Evolutionary conservation across 1,139 yeast species (phyloP), one percentile per base, ranked within the genome.

Genomic region (Meyerozyma carpophila): DNA sequence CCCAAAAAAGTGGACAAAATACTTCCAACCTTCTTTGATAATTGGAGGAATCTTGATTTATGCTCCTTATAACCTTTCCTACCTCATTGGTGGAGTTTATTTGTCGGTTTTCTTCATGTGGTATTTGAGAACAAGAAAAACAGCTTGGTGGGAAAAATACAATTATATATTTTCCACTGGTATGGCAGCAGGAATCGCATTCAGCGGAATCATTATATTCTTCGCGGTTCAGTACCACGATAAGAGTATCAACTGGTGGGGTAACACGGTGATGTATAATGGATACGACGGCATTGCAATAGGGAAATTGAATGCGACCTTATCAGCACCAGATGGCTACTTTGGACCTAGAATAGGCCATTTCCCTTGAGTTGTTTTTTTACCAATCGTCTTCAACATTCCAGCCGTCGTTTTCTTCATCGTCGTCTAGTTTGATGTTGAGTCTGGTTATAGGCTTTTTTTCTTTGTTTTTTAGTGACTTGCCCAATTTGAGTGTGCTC

Each of bases 71-170:
- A 79, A 79, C 57, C 56, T 81, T 48, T 67, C 73, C 61, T 82
- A 79, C 62, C 67, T 64, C 50, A 73, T 79, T 16, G 75, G 77
- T 25, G 82, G 82, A 20, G 57, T 77, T 42, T 70, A 73, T 47
- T 56, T 75, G 26, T 68, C 79, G 10, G 70, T 63, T 45, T 51
- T 66, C 27, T 82, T 82, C 64, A 81, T 79, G 79, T 68, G 70
- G 54, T 63, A 68, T 56, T 62, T 80, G 51, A 77, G 72, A 51
- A 69, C 63, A 50, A 68, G 76, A 48, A 77, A 73, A 53, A 52
- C 67, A 18, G 61, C 69, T 24, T 77, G 85, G 83, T 81, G 84
- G 82, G 81, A 77, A 48, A 79, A 77, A 58, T 83, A 81, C 61
- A 81, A 78, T 54, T 83, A 82, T 56, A 73, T 83, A 9, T 62